Evolutionary conservation across 495 filamentous ascomycete species (phyloP).

Genomic region (Daldinia bambusicola): DNA sequence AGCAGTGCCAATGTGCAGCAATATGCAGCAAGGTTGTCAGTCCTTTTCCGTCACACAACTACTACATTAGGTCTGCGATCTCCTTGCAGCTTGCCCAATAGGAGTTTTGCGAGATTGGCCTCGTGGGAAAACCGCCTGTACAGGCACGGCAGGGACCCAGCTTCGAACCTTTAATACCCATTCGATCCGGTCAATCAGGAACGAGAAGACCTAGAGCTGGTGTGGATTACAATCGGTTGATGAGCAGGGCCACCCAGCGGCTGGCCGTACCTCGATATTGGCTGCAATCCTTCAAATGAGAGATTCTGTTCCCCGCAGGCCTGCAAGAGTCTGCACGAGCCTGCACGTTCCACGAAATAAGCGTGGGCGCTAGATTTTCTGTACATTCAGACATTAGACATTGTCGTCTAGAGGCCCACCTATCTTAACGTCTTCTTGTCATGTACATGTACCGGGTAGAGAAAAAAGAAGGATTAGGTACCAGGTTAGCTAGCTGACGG

Average conservation of each 20-base stretch:
- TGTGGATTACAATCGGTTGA: constrained; percentile 45
- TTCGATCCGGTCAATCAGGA: constrained; percentile 40
- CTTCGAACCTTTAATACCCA: constrained; percentile 14
- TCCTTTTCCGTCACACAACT: constrained; percentile 44
- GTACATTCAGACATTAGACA: constrained; percentile 32
- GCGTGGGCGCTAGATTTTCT: constrained; percentile 33
- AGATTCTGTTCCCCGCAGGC: constrained; percentile 40
- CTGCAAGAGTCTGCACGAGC: no score
- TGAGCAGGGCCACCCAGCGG: constrained; percentile 52
- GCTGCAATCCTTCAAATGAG: constrained; percentile 35
- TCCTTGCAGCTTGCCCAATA: constrained; percentile 41
- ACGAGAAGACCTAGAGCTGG: constrained; percentile 26
- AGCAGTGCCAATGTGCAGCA: constrained; percentile 10
- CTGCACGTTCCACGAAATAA: constrained; percentile 43
- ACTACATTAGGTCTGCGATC: constrained; percentile 39
- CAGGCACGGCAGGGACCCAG: constrained; percentile 36
- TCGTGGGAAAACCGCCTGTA: constrained; percentile 30
- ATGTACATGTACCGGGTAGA: no score
- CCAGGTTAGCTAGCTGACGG: not conserved
- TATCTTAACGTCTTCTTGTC: no score
- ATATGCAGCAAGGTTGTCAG: constrained; percentile 39
- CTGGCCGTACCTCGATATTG: constrained; percentile 61
- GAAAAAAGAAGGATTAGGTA: no score
- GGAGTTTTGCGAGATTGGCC: constrained; percentile 45
- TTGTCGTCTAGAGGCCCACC: not conserved